These are phyloP conservation scores for Verticillium nonalfalfae DNA, from an alignment of 2,329 filamentous ascomycete genomes.

Conservation along the genomic window DNA sequence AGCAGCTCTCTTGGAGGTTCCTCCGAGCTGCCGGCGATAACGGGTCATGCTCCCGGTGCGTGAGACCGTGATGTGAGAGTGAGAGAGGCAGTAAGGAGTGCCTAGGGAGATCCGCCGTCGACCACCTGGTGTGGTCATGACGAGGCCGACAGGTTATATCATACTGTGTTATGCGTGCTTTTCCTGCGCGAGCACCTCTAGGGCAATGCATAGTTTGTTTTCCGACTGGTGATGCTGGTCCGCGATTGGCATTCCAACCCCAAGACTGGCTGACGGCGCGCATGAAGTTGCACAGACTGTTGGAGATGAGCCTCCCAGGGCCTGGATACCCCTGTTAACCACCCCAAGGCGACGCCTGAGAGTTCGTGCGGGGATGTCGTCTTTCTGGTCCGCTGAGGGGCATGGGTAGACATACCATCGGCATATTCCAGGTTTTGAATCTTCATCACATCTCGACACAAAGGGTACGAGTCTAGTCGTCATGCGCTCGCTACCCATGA, in stretches of 20 bases:
- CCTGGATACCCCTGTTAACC: not conserved
- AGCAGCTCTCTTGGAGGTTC: not conserved
- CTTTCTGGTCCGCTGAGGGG: not conserved
- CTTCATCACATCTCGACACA: not conserved
- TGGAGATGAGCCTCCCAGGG: slow-evolving; percentile 11
- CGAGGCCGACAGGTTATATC: not conserved
- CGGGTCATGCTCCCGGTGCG: not conserved
- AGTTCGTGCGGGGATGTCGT: not conserved
- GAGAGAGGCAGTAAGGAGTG: not conserved
- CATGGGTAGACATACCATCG: not conserved
- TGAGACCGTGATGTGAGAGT: not conserved
- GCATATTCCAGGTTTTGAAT: not conserved
- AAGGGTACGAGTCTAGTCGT: not conserved
- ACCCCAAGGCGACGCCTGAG: not conserved
- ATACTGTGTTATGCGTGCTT: not conserved
- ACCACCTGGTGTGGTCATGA: not conserved
- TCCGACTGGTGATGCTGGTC: not conserved
- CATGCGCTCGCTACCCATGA: not conserved
- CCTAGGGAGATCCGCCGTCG: not conserved
- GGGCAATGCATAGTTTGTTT: not conserved
- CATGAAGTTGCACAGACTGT: slow-evolving; percentile 11
- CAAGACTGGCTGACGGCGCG: slow-evolving; percentile 1
- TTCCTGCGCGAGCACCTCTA: not conserved
- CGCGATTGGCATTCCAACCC: not conserved
- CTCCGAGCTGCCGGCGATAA: slow-evolving; percentile 1